Evolutionary conservation across 2,329 filamentous ascomycete species (phyloP).

Genomic region (Fusarium nelsonii): DNA sequence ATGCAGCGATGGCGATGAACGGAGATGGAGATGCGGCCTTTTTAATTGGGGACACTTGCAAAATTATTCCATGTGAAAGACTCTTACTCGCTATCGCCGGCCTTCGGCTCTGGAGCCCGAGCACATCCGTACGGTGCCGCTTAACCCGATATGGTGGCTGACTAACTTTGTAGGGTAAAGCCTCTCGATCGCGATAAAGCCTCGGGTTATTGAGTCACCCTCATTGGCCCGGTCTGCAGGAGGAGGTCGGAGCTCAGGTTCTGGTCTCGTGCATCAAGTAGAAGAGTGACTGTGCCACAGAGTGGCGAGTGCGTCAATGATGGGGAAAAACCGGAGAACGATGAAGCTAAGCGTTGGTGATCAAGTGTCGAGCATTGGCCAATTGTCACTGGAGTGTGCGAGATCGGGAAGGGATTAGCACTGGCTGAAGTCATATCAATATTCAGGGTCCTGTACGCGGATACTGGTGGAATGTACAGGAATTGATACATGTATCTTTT

Average conservation of each 20-base stretch:
- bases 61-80: conserved; percentile 49
- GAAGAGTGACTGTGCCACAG: conserved; percentile 41
- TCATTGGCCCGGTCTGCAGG: conserved; percentile 48
- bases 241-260: conserved; percentile 28
- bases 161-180: conserved; percentile 32
- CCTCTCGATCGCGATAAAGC: conserved; percentile 48
- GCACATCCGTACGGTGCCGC: conserved; percentile 28
- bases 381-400: conserved; percentile 11
- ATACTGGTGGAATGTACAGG: conserved; percentile 34
- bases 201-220: conserved; percentile 38
- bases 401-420: conserved; percentile 43
- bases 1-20: conserved; percentile 14
- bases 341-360: conserved; percentile 34
- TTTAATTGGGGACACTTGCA: conserved; percentile 39
- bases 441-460: conserved; percentile 31
- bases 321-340: conserved; percentile 43
- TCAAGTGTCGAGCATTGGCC: conserved; percentile 35
- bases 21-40: conserved; percentile 43
- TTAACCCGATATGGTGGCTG: conserved; percentile 16
- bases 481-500: conserved; percentile 12
- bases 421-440: conserved; percentile 17
- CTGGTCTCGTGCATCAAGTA: conserved; percentile 33
- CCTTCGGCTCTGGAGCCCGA: conserved; percentile 42
- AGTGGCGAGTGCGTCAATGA: conserved; percentile 46
- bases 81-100: conserved; percentile 47